These are phyloP conservation scores for Talaromyces thailandensis DNA, from an alignment of 495 filamentous ascomycete species.

Conservation along the genomic window DNA sequence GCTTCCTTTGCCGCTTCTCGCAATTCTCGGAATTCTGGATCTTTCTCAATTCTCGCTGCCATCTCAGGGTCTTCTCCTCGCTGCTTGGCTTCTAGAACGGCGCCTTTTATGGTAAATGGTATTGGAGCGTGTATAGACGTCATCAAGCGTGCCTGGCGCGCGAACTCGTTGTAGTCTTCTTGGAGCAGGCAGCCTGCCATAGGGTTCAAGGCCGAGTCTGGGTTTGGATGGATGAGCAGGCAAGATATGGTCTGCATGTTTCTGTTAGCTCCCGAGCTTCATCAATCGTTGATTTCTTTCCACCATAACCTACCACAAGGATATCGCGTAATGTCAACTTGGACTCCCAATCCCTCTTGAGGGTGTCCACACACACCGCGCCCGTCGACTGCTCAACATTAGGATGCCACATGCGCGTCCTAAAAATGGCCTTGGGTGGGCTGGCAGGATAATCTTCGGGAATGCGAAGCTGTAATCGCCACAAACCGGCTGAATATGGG, in stretches of 20 bases:
- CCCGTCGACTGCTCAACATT: conserved; percentile 62
- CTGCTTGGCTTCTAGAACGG: conserved; percentile 46
- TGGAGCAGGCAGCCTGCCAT: conserved; percentile 51
- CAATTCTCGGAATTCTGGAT: not conserved
- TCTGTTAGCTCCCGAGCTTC: not conserved
- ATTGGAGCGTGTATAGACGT: conserved; percentile 56
- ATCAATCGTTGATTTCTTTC: too few relatives aligned
- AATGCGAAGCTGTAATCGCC: conserved; percentile 54
- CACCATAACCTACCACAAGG: conserved; percentile 35
- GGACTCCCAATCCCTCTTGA: conserved; percentile 61
- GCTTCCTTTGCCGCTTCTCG: not conserved
- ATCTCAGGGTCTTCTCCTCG: conserved; percentile 47
- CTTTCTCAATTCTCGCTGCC: conserved; percentile 7
- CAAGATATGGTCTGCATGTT: conserved; percentile 51
- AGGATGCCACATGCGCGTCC: conserved; percentile 63
- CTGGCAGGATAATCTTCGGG: conserved; percentile 54
- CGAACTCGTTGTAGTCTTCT: conserved; percentile 54
- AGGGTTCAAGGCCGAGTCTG: conserved; percentile 61
- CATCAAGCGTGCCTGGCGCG: conserved; percentile 55
- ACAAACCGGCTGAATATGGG: conserved; percentile 51
- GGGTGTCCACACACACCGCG: conserved; percentile 61
- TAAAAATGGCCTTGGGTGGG: conserved; percentile 59
- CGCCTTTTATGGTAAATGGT: conserved; percentile 30
- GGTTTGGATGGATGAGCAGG: conserved; percentile 65
- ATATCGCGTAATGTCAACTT: conserved; percentile 55